These are phyloP conservation scores for Lunularia cruciata DNA, from an alignment of 225 moss, liverwort and hornwort species.

Conservation along the genomic window DNA sequence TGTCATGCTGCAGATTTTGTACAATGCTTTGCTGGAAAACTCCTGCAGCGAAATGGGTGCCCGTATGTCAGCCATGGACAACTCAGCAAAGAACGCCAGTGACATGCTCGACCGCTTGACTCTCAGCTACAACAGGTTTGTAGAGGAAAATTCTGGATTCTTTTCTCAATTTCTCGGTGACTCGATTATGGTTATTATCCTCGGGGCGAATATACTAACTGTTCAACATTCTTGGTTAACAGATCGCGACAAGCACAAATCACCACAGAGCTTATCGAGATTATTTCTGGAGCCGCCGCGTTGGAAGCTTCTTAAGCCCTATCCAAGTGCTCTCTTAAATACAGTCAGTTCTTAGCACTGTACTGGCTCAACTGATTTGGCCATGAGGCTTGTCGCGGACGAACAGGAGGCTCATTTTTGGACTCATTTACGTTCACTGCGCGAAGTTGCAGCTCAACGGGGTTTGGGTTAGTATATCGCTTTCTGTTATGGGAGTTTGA, in stretches of 20 bases:
- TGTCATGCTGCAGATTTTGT: constrained; percentile 44
- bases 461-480: constrained; percentile 3
- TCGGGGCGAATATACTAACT: not conserved
- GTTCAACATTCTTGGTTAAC: constrained; percentile 1
- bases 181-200: not conserved
- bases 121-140: constrained; percentile 92
- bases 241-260: constrained; percentile 82
- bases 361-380: not conserved
- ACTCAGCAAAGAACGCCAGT: constrained; percentile 88
- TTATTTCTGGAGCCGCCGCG: constrained; percentile 96
- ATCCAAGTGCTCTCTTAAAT: not conserved
- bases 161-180: too few species aligned
- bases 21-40: constrained; percentile 76
- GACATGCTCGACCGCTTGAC: constrained; percentile 94
- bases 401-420: constrained; percentile 17
- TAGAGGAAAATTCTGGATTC: not conserved
- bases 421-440: constrained; percentile 8
- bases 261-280: constrained; percentile 96
- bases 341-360: not conserved
- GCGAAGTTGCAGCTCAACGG: constrained; percentile 13
- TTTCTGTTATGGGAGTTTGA: too few species aligned
- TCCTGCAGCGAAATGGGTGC: constrained; percentile 96
- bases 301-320: constrained; percentile 55
- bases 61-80: constrained; percentile 99
- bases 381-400: constrained; percentile 9